These are phyloP conservation scores for Suhomyces prunicola DNA, from an alignment of 805 yeast species.

Conservation along the genomic window DNA sequence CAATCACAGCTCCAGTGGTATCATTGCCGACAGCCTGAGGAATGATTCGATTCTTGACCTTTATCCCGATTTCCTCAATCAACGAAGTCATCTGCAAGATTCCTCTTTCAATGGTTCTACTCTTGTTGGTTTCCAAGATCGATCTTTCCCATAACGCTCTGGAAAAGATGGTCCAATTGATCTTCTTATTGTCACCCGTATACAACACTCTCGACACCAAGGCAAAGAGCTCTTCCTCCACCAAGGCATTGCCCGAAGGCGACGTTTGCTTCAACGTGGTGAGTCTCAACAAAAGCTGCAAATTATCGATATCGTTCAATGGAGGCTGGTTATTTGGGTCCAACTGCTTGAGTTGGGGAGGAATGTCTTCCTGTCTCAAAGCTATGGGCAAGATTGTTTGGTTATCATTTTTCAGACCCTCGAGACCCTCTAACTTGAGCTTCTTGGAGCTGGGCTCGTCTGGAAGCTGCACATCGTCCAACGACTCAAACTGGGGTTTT, in stretches of 20 bases:
- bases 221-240: conserved; percentile 81
- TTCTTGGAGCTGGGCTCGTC: conserved; percentile 34
- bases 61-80: conserved; percentile 81
- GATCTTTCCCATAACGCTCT: conserved; percentile 91
- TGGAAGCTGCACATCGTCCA: conserved; percentile 44
- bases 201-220: conserved; percentile 68
- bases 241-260: conserved; percentile 67
- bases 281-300: conserved; percentile 71
- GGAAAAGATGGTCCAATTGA: conserved; percentile 76
- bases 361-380: conserved; percentile 59
- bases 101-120: conserved; percentile 91
- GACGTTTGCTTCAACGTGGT: conserved; percentile 63
- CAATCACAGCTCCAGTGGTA: conserved; percentile 34
- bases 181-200: conserved; percentile 35
- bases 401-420: conserved; percentile 17
- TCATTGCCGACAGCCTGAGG: conserved; percentile 39
- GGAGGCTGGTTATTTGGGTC: conserved; percentile 85
- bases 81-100: conserved; percentile 87
- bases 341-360: conserved; percentile 45
- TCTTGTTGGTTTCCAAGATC: conserved; percentile 69
- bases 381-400: conserved; percentile 61
- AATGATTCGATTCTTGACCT: conserved; percentile 53
- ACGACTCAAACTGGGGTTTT: conserved; percentile 63
- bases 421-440: conserved; percentile 35
- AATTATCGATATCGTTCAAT: conserved; percentile 62